Evolutionary conservation across 768 basidiomycete genomes (phyloP), one percentile per base, ranked within the genome.

Genomic region (Hypholoma sublateritium): DNA sequence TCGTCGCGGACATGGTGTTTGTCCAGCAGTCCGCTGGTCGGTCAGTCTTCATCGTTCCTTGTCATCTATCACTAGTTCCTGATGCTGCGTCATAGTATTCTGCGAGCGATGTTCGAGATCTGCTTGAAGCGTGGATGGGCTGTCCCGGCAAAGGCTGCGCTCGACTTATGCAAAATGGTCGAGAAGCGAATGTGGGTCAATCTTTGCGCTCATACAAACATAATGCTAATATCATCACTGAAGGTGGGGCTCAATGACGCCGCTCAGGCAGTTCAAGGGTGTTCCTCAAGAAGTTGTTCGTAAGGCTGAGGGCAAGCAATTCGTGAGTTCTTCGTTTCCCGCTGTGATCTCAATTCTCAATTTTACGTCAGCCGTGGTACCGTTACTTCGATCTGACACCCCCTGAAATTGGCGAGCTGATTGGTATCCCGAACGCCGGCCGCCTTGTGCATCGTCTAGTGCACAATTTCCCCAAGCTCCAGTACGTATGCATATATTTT

Each of bases 71-170:
- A 6, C 28, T 5, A 32, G 28, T 7, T 32, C 9, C 28, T 32
- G 1, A 32, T 32, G 5, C 6, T 9, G 9, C 5, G 14, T 41
- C 13, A 17, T 34, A 89, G 90, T 65, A 97, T 98, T 65, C 76
- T 98, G 37, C 93, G 95, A 17, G 96, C 96, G 14, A 91, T 99
- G 68, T 98, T 95, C 64, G 96, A 99, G 72, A 99, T 98, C 55
- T 98, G 95, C 69, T 75, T 98, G 57, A 97, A 96, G 74, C 87
- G 95, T 42, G 95, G 95, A n/a, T 99, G 97, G 97, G 93, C 97
- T 2, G 81, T 89, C 0, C 93, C 95, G 0, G 94, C 96, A 0
- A 87, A 93, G 63, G 89, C 92, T 6, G 93, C 93, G 4, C 80
- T 98, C 25, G 90, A 94, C 58, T 74, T 99, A 56, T 98, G 95